Percentiles rank a stretch among this genome's conserved stretches.
Evolutionary conservation across 164 flowering plant genomes (phyloP).

Genomic region (Vitis rupestris): DNA sequence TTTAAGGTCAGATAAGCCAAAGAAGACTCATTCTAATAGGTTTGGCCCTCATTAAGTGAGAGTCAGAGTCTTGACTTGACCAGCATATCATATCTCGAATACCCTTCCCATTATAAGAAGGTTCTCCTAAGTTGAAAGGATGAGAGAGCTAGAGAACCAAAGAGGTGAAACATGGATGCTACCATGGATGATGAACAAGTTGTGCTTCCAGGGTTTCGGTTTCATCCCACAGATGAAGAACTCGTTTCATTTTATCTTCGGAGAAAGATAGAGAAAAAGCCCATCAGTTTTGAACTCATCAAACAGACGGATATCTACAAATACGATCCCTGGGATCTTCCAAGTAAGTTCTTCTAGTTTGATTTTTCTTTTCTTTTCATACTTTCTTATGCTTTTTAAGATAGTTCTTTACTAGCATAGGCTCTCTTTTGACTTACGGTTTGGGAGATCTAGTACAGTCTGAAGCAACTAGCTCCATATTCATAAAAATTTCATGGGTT

Average conservation of each 20-base stretch:
- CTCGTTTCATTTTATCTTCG: constrained; percentile 79
- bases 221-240: constrained; percentile 91
- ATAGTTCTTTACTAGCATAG: neutral
- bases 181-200: constrained; percentile 29
- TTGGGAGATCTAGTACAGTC: neutral
- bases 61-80: constrained; percentile 4
- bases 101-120: neutral
- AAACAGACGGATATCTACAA: constrained; percentile 79
- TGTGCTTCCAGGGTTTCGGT: constrained; percentile 81
- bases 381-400: neutral
- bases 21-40: too few relatives aligned
- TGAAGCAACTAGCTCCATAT: neutral
- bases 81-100: neutral
- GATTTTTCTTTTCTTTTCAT: neutral
- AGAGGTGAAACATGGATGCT: neutral
- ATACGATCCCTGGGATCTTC: constrained; percentile 92
- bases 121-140: too few relatives aligned
- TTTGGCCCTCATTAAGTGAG: neutral
- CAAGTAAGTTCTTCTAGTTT: constrained; percentile 56
- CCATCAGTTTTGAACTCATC: constrained; percentile 59
- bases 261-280: constrained; percentile 67
- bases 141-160: too few relatives aligned
- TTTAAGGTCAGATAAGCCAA: too few relatives aligned
- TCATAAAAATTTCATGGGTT: too few relatives aligned
- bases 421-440: neutral